Percentiles rank a stretch among this genome's conserved stretches.
These are phyloP conservation scores for Hymenoscyphus salicellus DNA, from an alignment of 2,329 filamentous ascomycete genomes.

Conservation along the genomic window DNA sequence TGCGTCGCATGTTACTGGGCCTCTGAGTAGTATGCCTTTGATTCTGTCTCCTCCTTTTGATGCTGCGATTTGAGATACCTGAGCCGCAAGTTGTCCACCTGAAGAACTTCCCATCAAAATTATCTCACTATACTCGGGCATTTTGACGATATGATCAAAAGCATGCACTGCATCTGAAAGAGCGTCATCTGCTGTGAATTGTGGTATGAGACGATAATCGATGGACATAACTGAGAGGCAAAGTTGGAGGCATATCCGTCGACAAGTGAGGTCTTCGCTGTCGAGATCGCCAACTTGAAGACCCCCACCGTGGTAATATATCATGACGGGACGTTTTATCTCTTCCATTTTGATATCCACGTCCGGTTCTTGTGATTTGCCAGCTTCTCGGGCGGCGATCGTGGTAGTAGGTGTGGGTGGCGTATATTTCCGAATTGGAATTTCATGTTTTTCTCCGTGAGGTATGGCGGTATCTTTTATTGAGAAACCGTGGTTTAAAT, in stretches of 20 bases:
- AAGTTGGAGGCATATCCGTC: conserved; percentile 40
- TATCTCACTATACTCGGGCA: conserved; percentile 11
- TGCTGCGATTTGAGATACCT: conserved; percentile 39
- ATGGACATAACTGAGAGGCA: conserved; percentile 43
- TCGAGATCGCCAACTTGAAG: conserved; percentile 48
- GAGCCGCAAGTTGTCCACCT: conserved; percentile 47
- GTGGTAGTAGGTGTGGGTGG: not conserved
- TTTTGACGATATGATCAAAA: conserved; percentile 31
- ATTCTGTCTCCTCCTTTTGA: conserved; percentile 26
- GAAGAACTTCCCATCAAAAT: conserved; percentile 47
- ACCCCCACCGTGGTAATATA: conserved; percentile 51
- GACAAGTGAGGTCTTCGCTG: conserved; percentile 48
- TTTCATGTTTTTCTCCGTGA: conserved; percentile 6
- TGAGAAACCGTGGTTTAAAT: conserved; percentile 38
- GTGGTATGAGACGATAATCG: conserved; percentile 46
- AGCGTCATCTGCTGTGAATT: conserved; percentile 40
- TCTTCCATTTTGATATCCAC: not conserved
- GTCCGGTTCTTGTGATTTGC: not conserved
- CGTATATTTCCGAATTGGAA: conserved; percentile 25
- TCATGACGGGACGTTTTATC: conserved; percentile 31
- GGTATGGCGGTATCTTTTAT: conserved; percentile 20
- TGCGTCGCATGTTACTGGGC: conserved; percentile 48
- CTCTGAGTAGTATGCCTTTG: conserved; percentile 45
- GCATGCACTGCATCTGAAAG: conserved; percentile 43
- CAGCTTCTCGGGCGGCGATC: not conserved